Conservation (phyloP, 257 asterid species). For the Fraxinus quadrangulata region DNA sequence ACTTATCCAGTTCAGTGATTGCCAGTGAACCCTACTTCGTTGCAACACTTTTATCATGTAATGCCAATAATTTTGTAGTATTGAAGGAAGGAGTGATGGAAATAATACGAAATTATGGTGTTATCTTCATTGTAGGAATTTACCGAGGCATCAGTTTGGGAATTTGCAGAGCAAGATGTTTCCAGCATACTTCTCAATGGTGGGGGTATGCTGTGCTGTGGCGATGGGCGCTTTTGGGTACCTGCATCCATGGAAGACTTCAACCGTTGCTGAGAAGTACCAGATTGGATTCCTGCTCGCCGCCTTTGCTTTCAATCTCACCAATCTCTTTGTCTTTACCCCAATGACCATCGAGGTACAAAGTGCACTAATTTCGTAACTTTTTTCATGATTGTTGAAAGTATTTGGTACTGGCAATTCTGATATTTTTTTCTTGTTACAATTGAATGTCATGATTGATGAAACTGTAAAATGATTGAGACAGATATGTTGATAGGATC, state of each 20-base stretch:
- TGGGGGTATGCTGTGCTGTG: constrained; percentile 90
- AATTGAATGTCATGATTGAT: neutral
- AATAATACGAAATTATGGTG: neutral
- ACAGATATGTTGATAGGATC: neutral
- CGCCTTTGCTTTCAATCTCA: constrained; percentile 85
- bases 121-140: constrained; percentile 48
- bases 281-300: constrained; percentile 85
- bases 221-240: constrained; percentile 76
- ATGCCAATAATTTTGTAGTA: neutral
- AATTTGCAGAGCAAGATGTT: constrained; percentile 97
- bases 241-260: constrained; percentile 93
- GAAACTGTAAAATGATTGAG: neutral
- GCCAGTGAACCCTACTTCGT: too few species aligned
- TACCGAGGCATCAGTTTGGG: constrained; percentile 98
- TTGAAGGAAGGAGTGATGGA: neutral
- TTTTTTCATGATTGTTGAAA: neutral
- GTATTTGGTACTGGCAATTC: neutral
- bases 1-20: neutral
- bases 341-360: constrained; percentile 96
- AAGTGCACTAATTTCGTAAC: neutral
- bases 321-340: constrained; percentile 83
- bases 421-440: neutral
- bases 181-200: constrained; percentile 96
- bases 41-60: neutral
- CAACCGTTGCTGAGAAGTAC: constrained; percentile 70